Evolutionary conservation across 768 basidiomycete genomes (phyloP).

Genomic region (Tephrocybe rancida): DNA sequence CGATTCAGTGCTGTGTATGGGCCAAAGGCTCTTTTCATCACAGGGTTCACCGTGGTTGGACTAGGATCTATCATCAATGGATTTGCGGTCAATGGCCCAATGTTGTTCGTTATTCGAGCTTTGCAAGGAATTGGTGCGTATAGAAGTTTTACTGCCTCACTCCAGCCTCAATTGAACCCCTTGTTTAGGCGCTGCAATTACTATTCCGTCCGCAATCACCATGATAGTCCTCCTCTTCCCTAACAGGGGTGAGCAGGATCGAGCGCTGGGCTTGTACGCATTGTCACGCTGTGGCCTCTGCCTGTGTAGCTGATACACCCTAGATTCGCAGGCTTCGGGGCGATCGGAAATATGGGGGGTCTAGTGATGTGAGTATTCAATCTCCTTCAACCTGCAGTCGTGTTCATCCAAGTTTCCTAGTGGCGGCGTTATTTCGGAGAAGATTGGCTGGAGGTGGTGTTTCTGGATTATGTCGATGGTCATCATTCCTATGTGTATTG

Average conservation of each 20-base stretch:
- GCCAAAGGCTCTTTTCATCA: constrained; percentile 40
- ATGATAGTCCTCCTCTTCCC: constrained; percentile 52
- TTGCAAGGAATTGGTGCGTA: constrained; percentile 45
- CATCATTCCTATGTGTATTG: constrained; percentile 30
- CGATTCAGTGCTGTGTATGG: constrained; percentile 33
- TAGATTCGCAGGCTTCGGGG: constrained; percentile 48
- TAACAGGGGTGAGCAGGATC: constrained; percentile 43
- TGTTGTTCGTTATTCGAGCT: constrained; percentile 48
- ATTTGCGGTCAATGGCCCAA: constrained; percentile 44
- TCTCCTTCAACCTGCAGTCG: not conserved
- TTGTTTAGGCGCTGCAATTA: constrained; percentile 28
- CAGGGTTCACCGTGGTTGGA: constrained; percentile 41
- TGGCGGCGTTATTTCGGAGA: constrained; percentile 42
- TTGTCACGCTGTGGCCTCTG: too few species aligned
- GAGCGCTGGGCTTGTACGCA: constrained; percentile 34
- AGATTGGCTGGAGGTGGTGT: constrained; percentile 44
- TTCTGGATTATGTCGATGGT: constrained; percentile 49
- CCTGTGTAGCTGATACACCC: constrained; percentile 21
- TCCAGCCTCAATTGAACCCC: not conserved
- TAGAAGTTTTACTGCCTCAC: not conserved
- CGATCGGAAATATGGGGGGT: constrained; percentile 34
- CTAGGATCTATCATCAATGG: constrained; percentile 42
- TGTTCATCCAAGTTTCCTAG: constrained; percentile 26
- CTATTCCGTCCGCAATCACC: constrained; percentile 47
- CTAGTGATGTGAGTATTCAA: constrained; percentile 16